Evolutionary conservation across 176 grass and related monocot genomes (phyloP).

Genomic region (Aegilops umbellulata): DNA sequence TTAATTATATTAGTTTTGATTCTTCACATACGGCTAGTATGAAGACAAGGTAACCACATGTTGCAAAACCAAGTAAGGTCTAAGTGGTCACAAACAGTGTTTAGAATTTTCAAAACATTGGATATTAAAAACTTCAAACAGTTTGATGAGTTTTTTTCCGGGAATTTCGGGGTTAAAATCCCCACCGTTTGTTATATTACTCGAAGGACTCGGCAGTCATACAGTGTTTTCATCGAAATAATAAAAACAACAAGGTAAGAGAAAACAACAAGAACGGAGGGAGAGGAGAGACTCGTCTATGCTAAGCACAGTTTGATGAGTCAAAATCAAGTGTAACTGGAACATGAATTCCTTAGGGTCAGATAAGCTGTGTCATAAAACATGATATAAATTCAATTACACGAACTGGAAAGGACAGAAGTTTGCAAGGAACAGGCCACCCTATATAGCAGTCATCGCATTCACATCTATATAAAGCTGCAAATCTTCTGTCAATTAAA

Average conservation of each 20-base stretch:
- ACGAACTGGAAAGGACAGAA: not conserved
- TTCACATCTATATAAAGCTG: not conserved
- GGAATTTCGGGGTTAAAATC: too few relatives aligned
- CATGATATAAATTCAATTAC: not conserved
- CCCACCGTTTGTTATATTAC: too few relatives aligned
- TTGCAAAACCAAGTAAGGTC: not conserved
- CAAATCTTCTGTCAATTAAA: not conserved
- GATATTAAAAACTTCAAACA: not conserved
- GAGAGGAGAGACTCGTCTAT: too few relatives aligned
- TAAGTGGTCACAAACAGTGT: not conserved
- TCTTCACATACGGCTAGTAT: not conserved
- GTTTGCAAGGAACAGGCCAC: not conserved
- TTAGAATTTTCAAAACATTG: not conserved
- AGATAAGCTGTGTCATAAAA: not conserved
- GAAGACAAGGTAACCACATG: not conserved
- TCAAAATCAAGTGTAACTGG: not conserved
- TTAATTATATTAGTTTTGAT: not conserved
- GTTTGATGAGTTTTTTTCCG: too few relatives aligned
- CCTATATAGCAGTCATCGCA: not conserved
- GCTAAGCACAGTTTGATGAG: not conserved
- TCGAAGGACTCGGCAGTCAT: too few relatives aligned
- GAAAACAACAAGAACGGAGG: too few relatives aligned
- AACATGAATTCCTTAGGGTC: not conserved
- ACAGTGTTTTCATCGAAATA: too few relatives aligned
- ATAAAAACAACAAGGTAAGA: too few relatives aligned